These are phyloP conservation scores for Aspergillus candidus DNA, from an alignment of 2,329 filamentous ascomycete genomes.

Conservation along the genomic window DNA sequence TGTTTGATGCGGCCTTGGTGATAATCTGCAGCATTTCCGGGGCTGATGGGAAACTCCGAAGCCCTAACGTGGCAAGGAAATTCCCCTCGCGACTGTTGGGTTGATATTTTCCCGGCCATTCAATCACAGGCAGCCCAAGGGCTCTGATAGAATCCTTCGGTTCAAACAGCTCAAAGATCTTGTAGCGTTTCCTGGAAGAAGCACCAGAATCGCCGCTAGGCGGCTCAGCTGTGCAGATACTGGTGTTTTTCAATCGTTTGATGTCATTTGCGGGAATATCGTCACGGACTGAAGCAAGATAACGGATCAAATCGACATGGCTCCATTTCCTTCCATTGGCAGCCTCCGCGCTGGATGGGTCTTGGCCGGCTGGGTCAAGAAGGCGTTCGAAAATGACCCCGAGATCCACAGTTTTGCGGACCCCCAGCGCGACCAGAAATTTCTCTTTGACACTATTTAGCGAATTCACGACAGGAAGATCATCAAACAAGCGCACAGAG, in stretches of 20 bases:
- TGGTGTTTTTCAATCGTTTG: slow-evolving; percentile 67
- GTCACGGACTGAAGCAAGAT: slow-evolving; percentile 78
- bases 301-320: slow-evolving; percentile 90
- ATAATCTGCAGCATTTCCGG: slow-evolving; percentile 74
- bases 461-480: slow-evolving; percentile 73
- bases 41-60: slow-evolving; percentile 65
- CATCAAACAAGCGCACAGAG: slow-evolving; percentile 90
- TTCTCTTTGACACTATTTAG: slow-evolving; percentile 84
- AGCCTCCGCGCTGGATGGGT: slow-evolving; percentile 42
- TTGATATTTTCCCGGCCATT: slow-evolving; percentile 72
- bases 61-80: slow-evolving; percentile 67
- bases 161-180: slow-evolving; percentile 73
- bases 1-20: slow-evolving; percentile 52
- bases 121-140: slow-evolving; percentile 67
- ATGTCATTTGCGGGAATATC: slow-evolving; percentile 84
- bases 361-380: slow-evolving; percentile 50
- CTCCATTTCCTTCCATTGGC: slow-evolving; percentile 63
- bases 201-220: slow-evolving; percentile 37
- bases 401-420: slow-evolving; percentile 90
- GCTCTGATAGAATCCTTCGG: slow-evolving; percentile 65
- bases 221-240: slow-evolving; percentile 71
- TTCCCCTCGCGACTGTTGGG: slow-evolving; percentile 63
- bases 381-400: slow-evolving; percentile 88
- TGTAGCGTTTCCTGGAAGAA: slow-evolving; percentile 55
- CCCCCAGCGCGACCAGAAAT: slow-evolving; percentile 73